A percentile compares a stretch with the other conserved stretches of the same genome.
Evolutionary conservation across 2,329 filamentous ascomycete genomes (phyloP).

Genomic region (Calonectria pseudoturangicola): DNA sequence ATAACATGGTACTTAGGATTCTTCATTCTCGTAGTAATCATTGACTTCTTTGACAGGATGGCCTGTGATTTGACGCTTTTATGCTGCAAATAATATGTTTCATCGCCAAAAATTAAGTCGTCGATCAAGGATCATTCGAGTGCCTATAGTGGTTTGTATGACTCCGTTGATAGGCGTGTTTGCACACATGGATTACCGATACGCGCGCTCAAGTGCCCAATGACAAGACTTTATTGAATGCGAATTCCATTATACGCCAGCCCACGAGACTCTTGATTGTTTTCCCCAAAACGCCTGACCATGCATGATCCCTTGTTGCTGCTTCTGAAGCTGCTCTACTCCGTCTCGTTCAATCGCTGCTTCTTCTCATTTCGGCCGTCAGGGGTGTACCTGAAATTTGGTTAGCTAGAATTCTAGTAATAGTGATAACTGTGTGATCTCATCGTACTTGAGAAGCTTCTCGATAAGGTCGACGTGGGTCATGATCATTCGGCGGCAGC

Average conservation of each 20-base stretch:
- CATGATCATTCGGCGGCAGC: constrained; percentile 99
- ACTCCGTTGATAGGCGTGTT: constrained; percentile 29
- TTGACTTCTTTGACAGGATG: not conserved
- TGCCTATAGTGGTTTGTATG: not conserved
- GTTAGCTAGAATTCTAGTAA: constrained; percentile 37
- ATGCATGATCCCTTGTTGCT: constrained; percentile 53
- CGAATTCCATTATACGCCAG: constrained; percentile 56
- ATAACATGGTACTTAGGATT: not conserved
- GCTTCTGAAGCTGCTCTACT: constrained; percentile 47
- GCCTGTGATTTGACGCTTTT: not conserved
- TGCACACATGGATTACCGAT: constrained; percentile 36
- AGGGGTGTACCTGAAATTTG: constrained; percentile 72
- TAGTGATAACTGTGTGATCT: not conserved
- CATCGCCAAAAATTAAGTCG: not conserved
- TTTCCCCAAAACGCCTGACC: constrained; percentile 58
- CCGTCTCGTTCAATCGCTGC: constrained; percentile 62
- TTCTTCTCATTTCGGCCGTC: constrained; percentile 79
- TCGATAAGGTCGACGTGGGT: constrained; percentile 99
- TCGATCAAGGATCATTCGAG: not conserved
- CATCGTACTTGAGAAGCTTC: constrained; percentile 91
- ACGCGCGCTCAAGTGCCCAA: constrained; percentile 41
- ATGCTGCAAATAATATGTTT: not conserved
- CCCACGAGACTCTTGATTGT: constrained; percentile 49
- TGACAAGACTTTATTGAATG: constrained; percentile 46
- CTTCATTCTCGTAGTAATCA: not conserved